Base-by-base conservation (phyloP, 225 moss, liverwort and hornwort species). In the Asterella californica region DNA sequence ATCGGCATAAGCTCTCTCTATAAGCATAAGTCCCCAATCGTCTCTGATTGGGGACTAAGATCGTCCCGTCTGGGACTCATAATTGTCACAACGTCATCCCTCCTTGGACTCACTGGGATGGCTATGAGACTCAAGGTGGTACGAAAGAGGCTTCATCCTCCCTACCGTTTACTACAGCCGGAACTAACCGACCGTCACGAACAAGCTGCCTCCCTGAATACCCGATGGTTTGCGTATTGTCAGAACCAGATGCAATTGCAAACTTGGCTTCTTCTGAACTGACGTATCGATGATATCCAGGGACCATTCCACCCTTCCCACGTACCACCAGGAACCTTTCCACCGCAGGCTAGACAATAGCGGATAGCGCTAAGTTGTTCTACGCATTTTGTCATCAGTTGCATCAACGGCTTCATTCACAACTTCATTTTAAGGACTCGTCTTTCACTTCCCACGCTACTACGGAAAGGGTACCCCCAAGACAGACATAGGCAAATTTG, bases 51-150 rank as follows among this genome's bases (percentile, higher is more conserved):
- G 54, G 82, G 81, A 33, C 38, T 75, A 38, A 81, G 8, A 25
- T 86, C 86, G 9, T 81, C 83, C 29, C 76, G 78, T 42, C 83
- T 83, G 0, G 83, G 86, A 70, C 83, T 86, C 83, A 86, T 86
- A 81, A 83, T 81, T 71, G 78, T 75, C 29, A 81, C 64, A 24
- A 79, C 37, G 5, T 83, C 86, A 71, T 86, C 86, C 75, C 81
- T 81, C 71, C 83, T 81, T 33, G 83, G 86, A 63, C 83, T 86
- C 83, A 86, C 81, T 24, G 86, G 86, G 68, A 81, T 70, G 42
- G 74, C 79, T 48, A 48, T 81, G 52, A 83, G 83, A 59, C 81
- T 86, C 47, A 76, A 54, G 80, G 72, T 25, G 68, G 17, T 37
- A 64, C 15, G 11, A 77, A 42, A 15, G 77, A 4, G 33, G 21